A percentile compares a stretch with the other conserved stretches of the same genome.
Conservation (phyloP, 1,284 basidiomycete genomes). For the Takashimella tepidaria region DNA sequence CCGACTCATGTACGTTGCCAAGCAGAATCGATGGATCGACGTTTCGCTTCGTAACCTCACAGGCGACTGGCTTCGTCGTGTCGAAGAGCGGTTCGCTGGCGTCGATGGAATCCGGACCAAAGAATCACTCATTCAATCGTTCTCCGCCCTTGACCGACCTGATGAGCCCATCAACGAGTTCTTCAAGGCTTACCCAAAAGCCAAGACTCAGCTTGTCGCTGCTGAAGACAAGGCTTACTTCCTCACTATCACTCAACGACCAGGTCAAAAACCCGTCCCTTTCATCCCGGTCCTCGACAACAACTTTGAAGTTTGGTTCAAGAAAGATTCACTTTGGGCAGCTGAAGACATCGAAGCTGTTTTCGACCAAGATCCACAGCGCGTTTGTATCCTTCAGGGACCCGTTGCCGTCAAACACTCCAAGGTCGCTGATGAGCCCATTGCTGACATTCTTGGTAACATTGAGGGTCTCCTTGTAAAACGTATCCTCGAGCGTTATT, state of each 20-base stretch:
- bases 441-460: conserved; percentile 84
- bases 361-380: conserved; percentile 95
- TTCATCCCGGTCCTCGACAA: conserved; percentile 97
- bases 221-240: conserved; percentile 94
- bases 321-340: conserved; percentile 98
- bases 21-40: conserved; percentile 93
- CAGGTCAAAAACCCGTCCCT: conserved; percentile 95
- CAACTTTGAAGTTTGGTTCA: conserved; percentile 96
- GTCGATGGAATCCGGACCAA: conserved; percentile 72
- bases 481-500: conserved; percentile 75
- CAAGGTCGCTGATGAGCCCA: conserved; percentile 83
- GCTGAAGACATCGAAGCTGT: conserved; percentile 98
- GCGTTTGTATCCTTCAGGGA: conserved; percentile 95
- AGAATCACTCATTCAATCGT: conserved; percentile 85
- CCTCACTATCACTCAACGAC: conserved; percentile 87
- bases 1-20: conserved; percentile 84
- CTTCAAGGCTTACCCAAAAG: conserved; percentile 77
- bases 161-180: conserved; percentile 71
- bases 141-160: conserved; percentile 77
- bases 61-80: conserved; percentile 92
- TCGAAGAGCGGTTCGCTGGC: conserved; percentile 96
- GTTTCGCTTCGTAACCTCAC: conserved; percentile 87
- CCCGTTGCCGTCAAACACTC: conserved; percentile 90
- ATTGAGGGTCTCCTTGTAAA: conserved; percentile 73
- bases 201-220: conserved; percentile 80